Conservation (phyloP, 768 basidiomycete genomes). For the Boletus tomentosulus region DNA sequence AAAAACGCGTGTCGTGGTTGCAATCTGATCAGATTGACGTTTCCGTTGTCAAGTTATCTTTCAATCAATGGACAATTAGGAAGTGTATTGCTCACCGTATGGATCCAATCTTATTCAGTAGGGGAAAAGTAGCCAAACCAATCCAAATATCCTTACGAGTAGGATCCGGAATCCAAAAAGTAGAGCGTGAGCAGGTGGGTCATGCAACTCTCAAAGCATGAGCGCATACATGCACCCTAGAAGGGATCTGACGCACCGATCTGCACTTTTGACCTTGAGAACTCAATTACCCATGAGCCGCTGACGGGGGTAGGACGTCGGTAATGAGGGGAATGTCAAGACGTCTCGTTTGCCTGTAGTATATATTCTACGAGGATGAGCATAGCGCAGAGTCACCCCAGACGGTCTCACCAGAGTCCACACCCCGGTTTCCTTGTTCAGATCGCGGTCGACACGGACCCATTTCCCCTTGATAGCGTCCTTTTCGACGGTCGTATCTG, state of each 20-base stretch:
- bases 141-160: slow-evolving; percentile 55
- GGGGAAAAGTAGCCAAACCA: slow-evolving; percentile 58
- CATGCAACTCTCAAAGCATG: slow-evolving; percentile 54
- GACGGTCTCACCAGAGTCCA: slow-evolving; percentile 54
- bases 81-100: slow-evolving; percentile 42
- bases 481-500: slow-evolving; percentile 62
- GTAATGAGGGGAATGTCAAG: slow-evolving; percentile 78
- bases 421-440: slow-evolving; percentile 61
- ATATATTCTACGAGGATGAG: slow-evolving; percentile 46
- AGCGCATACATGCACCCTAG: not conserved
- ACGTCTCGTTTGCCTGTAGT: slow-evolving; percentile 82
- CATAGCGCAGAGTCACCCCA: not conserved
- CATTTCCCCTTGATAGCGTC: slow-evolving; percentile 81
- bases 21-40: slow-evolving; percentile 49
- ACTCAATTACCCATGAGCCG: slow-evolving; percentile 85
- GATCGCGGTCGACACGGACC: slow-evolving; percentile 81
- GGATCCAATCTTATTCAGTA: slow-evolving; percentile 85
- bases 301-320: slow-evolving; percentile 50
- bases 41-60: slow-evolving; percentile 23
- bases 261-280: slow-evolving; percentile 77
- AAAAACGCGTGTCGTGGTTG: slow-evolving; percentile 70
- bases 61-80: too few relatives aligned
- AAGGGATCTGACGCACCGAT: slow-evolving; percentile 57
- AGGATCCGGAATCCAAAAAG: slow-evolving; percentile 85
- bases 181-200: slow-evolving; percentile 89